A percentile compares a stretch with the other conserved stretches of the same genome.
phyloP scores from a whole-genome alignment of 2,329 filamentous ascomycete species.

The Fusarium guadeloupense region DNA sequence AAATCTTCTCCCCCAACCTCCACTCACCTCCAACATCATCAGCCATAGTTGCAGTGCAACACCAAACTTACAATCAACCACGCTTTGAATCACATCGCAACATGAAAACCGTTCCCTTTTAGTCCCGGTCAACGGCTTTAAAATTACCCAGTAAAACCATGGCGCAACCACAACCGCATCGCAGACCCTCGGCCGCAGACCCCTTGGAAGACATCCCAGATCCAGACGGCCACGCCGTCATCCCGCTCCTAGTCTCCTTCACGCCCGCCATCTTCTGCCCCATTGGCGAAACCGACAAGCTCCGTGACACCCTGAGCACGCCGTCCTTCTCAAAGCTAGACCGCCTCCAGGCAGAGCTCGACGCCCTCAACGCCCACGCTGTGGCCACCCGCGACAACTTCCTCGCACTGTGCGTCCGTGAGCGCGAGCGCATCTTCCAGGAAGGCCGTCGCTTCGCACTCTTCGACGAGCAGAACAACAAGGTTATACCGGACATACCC shows the following conservation, averaged over 20 bases:
- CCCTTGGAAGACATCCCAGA: conserved; percentile 10
- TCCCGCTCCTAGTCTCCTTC: conserved; percentile 8
- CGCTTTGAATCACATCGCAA: not conserved
- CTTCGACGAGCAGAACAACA: not conserved
- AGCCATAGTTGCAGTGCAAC: conserved; percentile 7
- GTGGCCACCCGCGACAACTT: conserved; percentile 46
- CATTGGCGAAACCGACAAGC: conserved; percentile 26
- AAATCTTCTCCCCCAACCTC: not conserved
- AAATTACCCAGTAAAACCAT: no score
- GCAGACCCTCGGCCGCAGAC: not conserved
- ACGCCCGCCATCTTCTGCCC: conserved; percentile 47
- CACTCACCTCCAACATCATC: conserved; percentile 8
- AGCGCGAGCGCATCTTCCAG: conserved; percentile 46
- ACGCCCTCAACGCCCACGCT: conserved; percentile 40
- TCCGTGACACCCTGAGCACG: conserved; percentile 5
- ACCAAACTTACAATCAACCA: conserved; percentile 7
- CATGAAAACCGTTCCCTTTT: not conserved
- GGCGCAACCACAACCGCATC: conserved; percentile 24
- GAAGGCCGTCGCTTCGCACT: conserved; percentile 32
- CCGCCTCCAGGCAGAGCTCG: conserved; percentile 34
- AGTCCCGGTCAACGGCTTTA: not conserved
- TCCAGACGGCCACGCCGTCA: conserved; percentile 21
- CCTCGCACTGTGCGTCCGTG: conserved; percentile 42
- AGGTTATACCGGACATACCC: not conserved
- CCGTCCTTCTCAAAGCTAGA: conserved; percentile 21